Evolutionary conservation across 140 eudicot species (phyloP), one percentile per base, ranked within the genome.

Genomic region (Oenanthe javanica): DNA sequence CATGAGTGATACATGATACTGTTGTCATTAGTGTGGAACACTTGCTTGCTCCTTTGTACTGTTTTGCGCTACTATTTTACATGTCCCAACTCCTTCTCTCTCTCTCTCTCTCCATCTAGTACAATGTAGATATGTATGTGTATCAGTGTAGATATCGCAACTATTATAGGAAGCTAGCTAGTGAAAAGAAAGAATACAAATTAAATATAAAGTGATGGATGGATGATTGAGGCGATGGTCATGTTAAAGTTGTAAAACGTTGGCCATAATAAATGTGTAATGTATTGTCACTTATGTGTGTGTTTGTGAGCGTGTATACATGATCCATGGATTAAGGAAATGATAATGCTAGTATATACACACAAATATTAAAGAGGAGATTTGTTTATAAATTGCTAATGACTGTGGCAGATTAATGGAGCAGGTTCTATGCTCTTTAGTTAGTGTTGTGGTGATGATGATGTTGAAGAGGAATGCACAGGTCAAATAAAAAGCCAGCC

Each of bases 221-320:
- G n/a, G 27, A 71, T 71, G 76, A 71, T 71, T 71, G 76, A 71
- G 50, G 9, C 9, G 76, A 71, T 71, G 76, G 73, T 67, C 50
- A 38, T 71, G 23, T 38, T 71, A 38, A 71, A 36, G 73, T 5
- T 31, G 9, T 71, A 71, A 71, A 71, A 36, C 76, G 49, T 71
- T 71, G 47, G 25, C 12, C 9, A 15, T 40, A 70, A 71, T 71
- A 36, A 71, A 71, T 36, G 76, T 71, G 47, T 19, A 40, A 23
- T 69, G 43, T 31, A 31, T 31, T 31, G 31, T 31, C 31, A 31
- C 31, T 31, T 31, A n/a, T n/a, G n/a, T n/a, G n/a, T n/a, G n/a
- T n/a, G 74, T 69, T 21, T 36, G 2, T 15, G n/a, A 11, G 49
- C 6, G n/a, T 16, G 46, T 38, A 71, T 40, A 42, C 21, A 15